Evolutionary conservation across 805 yeast genomes (phyloP).

Genomic region (Pichia ethanolica): DNA sequence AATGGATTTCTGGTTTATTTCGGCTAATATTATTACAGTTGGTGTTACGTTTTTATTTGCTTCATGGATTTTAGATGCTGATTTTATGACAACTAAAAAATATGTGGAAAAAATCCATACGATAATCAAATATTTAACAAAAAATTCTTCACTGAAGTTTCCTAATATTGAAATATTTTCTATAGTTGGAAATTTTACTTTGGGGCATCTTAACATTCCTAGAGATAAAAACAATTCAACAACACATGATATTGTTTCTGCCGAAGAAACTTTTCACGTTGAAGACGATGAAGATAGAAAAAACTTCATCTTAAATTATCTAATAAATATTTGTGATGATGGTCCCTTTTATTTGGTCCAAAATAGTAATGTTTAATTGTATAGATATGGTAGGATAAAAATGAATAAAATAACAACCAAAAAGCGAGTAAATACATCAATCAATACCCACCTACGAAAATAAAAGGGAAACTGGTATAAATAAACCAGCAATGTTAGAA

Average conservation of each 20-base stretch:
- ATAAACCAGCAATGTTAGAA: no score
- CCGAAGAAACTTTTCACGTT: background rate
- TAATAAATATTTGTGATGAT: background rate
- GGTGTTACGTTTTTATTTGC: conserved; percentile 1
- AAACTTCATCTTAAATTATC: background rate
- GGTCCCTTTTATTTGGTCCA: background rate
- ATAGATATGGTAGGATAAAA: no score
- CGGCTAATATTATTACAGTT: background rate
- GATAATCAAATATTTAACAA: background rate
- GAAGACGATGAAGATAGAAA: background rate
- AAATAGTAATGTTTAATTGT: background rate
- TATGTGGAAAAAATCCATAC: background rate
- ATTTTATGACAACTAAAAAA: background rate
- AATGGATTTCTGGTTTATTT: conserved; percentile 1
- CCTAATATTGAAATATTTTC: background rate
- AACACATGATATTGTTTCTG: background rate
- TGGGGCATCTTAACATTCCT: background rate
- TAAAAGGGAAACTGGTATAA: no score
- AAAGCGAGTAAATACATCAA: no score
- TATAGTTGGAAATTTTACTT: background rate
- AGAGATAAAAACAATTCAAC: background rate
- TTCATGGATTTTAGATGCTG: background rate
- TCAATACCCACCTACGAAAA: no score
- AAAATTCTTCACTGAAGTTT: background rate
- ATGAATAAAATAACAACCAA: no score